Evolutionary conservation across 768 basidiomycete genomes (phyloP).

Genomic region (Candolleomyces eurysporus): DNA sequence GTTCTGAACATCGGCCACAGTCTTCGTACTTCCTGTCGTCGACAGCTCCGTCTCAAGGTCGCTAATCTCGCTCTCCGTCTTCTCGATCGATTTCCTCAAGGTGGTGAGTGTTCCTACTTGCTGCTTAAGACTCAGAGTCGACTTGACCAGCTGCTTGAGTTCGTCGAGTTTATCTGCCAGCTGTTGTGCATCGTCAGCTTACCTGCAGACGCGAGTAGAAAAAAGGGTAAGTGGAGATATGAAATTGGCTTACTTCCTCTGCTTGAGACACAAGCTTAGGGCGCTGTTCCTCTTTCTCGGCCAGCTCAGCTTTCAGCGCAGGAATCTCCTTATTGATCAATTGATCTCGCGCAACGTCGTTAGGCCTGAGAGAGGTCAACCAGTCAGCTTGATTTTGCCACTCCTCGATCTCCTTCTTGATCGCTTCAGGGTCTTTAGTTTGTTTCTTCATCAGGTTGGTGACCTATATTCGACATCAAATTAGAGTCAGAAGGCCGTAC

Average conservation of each 20-base stretch:
- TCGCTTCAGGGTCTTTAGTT: slow-evolving; percentile 41
- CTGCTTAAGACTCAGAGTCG: slow-evolving; percentile 58
- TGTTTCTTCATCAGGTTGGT: slow-evolving; percentile 58
- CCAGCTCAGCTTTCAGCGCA: slow-evolving; percentile 58
- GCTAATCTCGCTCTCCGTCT: slow-evolving; percentile 58
- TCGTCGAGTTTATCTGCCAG: slow-evolving; percentile 42
- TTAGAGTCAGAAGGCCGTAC: background rate
- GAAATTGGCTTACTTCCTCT: slow-evolving; percentile 52
- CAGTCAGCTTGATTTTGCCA: background rate
- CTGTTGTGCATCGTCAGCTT: background rate
- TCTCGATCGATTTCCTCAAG: slow-evolving; percentile 56
- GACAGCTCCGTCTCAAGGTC: slow-evolving; percentile 68
- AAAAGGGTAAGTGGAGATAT: background rate
- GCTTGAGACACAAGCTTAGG: slow-evolving; percentile 50
- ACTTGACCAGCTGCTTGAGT: slow-evolving; percentile 58
- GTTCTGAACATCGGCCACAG: slow-evolving; percentile 80
- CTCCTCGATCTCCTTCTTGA: background rate
- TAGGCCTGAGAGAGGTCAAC: slow-evolving; percentile 1
- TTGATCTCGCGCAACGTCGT: background rate
- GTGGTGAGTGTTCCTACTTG: slow-evolving; percentile 58
- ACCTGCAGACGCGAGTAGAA: background rate
- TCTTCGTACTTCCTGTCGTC: slow-evolving; percentile 73
- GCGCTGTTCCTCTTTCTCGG: slow-evolving; percentile 51
- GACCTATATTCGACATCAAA: slow-evolving; percentile 48
- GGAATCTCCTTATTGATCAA: slow-evolving; percentile 54